Evolutionary conservation across 75 land plant species (phyloP).

Genomic region (Sequoiadendron giganteum): DNA sequence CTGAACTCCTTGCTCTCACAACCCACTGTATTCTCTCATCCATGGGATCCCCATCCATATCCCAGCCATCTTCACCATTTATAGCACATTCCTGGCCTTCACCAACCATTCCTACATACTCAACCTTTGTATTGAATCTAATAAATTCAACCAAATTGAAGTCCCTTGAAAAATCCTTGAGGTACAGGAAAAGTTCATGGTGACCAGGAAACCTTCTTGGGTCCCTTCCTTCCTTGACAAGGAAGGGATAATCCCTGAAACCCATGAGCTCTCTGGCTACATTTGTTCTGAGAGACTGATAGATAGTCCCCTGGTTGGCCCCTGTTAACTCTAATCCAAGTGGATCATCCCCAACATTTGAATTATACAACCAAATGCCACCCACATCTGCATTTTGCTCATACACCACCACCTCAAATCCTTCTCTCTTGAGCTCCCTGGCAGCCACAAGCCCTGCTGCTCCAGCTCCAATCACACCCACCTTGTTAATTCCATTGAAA

Average conservation of each 20-base stretch:
- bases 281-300: background rate
- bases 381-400: slow-evolving; percentile 38
- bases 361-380: slow-evolving; percentile 65
- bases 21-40: slow-evolving; percentile 32
- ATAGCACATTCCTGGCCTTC: background rate
- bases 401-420: slow-evolving; percentile 11
- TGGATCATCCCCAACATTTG: slow-evolving; percentile 19
- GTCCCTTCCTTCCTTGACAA: slow-evolving; percentile 46
- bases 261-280: slow-evolving; percentile 55
- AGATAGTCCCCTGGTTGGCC: slow-evolving; percentile 17
- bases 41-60: slow-evolving; percentile 14
- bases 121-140: slow-evolving; percentile 31
- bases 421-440: slow-evolving; percentile 51
- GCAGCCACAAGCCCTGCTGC: slow-evolving; percentile 66
- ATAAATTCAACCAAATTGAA: slow-evolving; percentile 48
- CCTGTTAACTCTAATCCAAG: background rate
- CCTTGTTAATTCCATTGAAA: background rate
- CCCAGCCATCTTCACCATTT: background rate
- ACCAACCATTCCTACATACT: slow-evolving; percentile 41
- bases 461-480: slow-evolving; percentile 64
- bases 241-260: slow-evolving; percentile 55
- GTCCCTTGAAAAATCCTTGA: slow-evolving; percentile 42
- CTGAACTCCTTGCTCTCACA: slow-evolving; percentile 20
- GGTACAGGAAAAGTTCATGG: slow-evolving; percentile 41
- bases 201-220: slow-evolving; percentile 67